Percentiles rank a stretch among this genome's conserved stretches.
Evolutionary conservation across 805 yeast species (phyloP).

Genomic region (Ogataea methanolica): DNA sequence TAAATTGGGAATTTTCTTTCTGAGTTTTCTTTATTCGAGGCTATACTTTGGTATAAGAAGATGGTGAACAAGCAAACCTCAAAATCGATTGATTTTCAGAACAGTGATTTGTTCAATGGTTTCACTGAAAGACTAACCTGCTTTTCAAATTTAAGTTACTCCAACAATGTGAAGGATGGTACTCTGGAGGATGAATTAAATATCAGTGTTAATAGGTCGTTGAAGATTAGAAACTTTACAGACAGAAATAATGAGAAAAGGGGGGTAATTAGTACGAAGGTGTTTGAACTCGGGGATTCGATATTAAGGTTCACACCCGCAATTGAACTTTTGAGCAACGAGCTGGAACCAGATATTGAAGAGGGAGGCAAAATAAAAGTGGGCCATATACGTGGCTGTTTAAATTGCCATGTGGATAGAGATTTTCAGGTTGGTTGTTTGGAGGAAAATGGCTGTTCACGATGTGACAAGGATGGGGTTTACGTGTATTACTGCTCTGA

Average conservation of each 20-base stretch:
- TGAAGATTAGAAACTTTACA: conserved; percentile 7
- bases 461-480: conserved; percentile 7
- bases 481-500: conserved; percentile 13
- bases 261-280: conserved; percentile 1
- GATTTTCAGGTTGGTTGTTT: no score
- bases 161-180: background rate
- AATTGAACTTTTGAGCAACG: background rate
- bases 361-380: no score
- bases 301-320: background rate
- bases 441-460: background rate
- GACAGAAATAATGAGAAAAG: conserved; percentile 11
- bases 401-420: no score
- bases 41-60: no score
- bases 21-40: no score
- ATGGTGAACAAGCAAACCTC: no score
- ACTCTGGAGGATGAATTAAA: no score
- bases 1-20: no score
- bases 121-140: background rate
- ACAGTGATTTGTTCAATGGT: background rate
- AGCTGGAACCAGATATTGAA: background rate
- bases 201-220: background rate
- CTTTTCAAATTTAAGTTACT: background rate
- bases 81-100: no score
- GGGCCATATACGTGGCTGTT: no score
- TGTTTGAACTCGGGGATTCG: no score